Evolutionary conservation across 805 yeast species (phyloP), one percentile per base, ranked within the genome.

Genomic region (Candida qinlingensis): DNA sequence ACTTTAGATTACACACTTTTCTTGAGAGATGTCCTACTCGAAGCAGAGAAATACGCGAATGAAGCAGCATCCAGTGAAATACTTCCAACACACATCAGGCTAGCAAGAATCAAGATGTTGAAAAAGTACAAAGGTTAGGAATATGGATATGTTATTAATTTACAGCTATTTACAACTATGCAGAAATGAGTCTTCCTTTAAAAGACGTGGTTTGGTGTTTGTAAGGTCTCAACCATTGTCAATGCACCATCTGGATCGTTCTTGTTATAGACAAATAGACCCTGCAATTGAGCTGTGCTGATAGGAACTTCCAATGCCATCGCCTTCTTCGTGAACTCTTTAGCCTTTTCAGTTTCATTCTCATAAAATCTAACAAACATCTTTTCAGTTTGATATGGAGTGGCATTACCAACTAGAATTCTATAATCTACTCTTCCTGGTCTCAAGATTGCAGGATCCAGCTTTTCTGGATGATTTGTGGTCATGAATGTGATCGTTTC

Each of bases 401-500:
- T 75, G n/a, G 98, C 98, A 65, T 92, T 87, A 55, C 87, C 94
- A 37, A 94, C 79, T 59, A 83, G 71, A 25, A 82, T 84, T 67
- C 89, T 88, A 65, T 75, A 82, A 63, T 94, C 99, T 33, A 94
- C 84, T 67, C 99, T 76, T 3, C 99, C 99, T 0, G 99, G 99
- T 55, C 99, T 76, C 64, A 94, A 70, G 40, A 94, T 75, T 0
- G 99, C 99, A 1, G 97, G 89, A 60, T 94, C 99, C 37, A 94
- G 72, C 54, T 80, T 80, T 54, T 94, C 98, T 0, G 97, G 97
- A 62, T 94, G 99, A 66, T 94, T 94, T 25, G 99, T 92, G 25
- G 99, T 94, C 99, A 94, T 94, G 67, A 94, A 94, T 0, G 97
- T 92, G 34, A 94, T 76, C 41, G 96, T 85, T 62, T 94, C 98